Base-by-base conservation (phyloP, 176 grass and related monocot genomes). In the Eragrostis curvula region DNA sequence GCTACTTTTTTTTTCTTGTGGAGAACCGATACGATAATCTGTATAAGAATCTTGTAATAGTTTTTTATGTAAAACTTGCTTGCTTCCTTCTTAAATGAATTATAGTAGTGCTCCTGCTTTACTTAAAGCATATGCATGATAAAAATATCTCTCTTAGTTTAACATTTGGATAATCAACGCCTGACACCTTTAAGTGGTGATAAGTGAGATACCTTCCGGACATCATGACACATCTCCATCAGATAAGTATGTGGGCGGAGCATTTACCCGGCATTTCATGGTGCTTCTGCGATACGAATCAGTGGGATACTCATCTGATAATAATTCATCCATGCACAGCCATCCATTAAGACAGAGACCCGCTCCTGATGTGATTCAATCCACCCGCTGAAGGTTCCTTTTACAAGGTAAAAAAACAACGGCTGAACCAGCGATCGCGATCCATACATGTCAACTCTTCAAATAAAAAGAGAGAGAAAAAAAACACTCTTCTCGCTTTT, bases 341-440 rank as follows among this genome's bases (percentile, higher is more conserved):
- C 84, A 47, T 86, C 84, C 68, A 57, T 73, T 68, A 16, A 29
- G 83, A 72, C 29, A 79, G 46, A 41, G 83, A 85, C 67, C 67
- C 75, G 76, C 47, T 12, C 17, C 11, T 17, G 68, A 24, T 73
- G 21, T 29, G 55, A 53, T 59, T 59, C 4, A 42, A 60, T 5
- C 52, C 50, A 85, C 40, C 53, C 2, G 17, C 52, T 56, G 18
- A 21, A 9, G 52, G 17, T n/a, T 56, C 52, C n/a, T 21, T n/a
- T 56, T 56, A 58, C n/a, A 24, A 58, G 2, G 14, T 24, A 24
- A 58, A 11, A 12, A 10, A 24, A 58, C 23, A 7, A 20, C 21
- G 56, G 56, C 9, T 58, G 64, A 70, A 70, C 72, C 18, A 55
- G 55, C 39, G 18, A 66, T 73, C 2, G 1, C 12, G 44, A 78